Evolutionary conservation across 192 early-diverging fungal species (phyloP).

Genomic region (Gigaspora rosea): DNA sequence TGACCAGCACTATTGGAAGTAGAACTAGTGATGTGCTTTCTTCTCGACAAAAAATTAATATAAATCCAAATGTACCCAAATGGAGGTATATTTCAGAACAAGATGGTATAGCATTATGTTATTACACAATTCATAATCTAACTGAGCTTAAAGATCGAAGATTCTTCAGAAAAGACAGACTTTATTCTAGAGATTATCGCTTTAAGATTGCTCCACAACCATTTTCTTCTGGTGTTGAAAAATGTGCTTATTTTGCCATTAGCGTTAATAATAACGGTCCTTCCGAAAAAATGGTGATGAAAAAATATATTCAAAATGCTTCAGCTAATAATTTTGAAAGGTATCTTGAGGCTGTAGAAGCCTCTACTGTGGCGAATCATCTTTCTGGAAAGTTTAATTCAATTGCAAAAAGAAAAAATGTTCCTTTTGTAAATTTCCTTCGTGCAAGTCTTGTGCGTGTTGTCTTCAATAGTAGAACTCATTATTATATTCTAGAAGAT

Average conservation of each 20-base stretch:
- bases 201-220: slow-evolving; percentile 21
- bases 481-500: background rate
- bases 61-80: slow-evolving; percentile 3
- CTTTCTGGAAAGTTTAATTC: slow-evolving; percentile 25
- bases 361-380: slow-evolving; percentile 14
- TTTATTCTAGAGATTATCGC: background rate
- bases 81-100: background rate
- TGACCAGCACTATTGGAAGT: slow-evolving; percentile 18
- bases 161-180: slow-evolving; percentile 13
- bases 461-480: background rate
- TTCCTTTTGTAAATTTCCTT: slow-evolving; percentile 13
- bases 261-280: background rate
- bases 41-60: background rate
- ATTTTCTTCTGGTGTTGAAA: slow-evolving; percentile 18
- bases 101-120: background rate
- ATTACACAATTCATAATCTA: background rate
- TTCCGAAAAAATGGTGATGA: slow-evolving; percentile 10
- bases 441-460: background rate
- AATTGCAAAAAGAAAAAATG: slow-evolving; percentile 1
- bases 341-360: slow-evolving; percentile 31
- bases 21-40: background rate
- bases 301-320: background rate
- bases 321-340: slow-evolving; percentile 1
- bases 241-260: slow-evolving; percentile 25
- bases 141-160: background rate